Evolutionary conservation across 148 eudicot genomes (phyloP).

Genomic region (Vaccinium myrtillus): DNA sequence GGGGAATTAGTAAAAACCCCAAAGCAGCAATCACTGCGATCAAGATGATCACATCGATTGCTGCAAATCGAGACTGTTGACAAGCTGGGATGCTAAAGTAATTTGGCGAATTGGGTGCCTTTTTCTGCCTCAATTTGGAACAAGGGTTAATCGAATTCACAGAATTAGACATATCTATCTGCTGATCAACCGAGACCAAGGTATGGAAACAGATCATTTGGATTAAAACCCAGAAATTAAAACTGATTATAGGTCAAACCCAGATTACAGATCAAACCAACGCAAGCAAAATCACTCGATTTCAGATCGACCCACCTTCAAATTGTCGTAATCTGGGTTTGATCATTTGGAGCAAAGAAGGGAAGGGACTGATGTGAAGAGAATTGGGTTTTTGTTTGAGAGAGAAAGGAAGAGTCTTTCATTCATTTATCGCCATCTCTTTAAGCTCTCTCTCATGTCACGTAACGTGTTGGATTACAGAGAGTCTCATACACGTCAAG

Average conservation of each 20-base stretch:
- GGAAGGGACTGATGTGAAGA: background rate
- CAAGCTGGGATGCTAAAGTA: slow-evolving; percentile 34
- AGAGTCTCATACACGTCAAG: background rate
- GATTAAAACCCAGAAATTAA: slow-evolving; percentile 10
- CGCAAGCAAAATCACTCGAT: background rate
- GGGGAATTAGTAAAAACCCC: slow-evolving; percentile 70
- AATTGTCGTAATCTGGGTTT: background rate
- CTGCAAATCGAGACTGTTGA: slow-evolving; percentile 57
- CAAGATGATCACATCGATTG: slow-evolving; percentile 64
- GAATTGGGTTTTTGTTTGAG: background rate
- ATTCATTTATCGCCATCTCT: background rate
- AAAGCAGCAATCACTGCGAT: slow-evolving; percentile 67
- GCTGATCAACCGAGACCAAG: slow-evolving; percentile 44
- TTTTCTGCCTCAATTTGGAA: slow-evolving; percentile 49
- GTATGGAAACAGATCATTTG: slow-evolving; percentile 44
- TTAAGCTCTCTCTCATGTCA: background rate
- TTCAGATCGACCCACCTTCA: slow-evolving; percentile 14
- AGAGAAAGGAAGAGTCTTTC: background rate
- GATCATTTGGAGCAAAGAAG: background rate
- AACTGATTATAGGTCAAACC: background rate
- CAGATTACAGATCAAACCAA: slow-evolving; percentile 3
- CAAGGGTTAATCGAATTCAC: slow-evolving; percentile 39
- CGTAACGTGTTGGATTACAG: background rate
- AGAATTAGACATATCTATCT: slow-evolving; percentile 54
- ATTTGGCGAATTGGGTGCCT: slow-evolving; percentile 32